A percentile compares a stretch with the other conserved stretches of the same genome.
Evolutionary conservation across 768 basidiomycete species (phyloP).

Genomic region (Rubroboletus pulcherrimus): DNA sequence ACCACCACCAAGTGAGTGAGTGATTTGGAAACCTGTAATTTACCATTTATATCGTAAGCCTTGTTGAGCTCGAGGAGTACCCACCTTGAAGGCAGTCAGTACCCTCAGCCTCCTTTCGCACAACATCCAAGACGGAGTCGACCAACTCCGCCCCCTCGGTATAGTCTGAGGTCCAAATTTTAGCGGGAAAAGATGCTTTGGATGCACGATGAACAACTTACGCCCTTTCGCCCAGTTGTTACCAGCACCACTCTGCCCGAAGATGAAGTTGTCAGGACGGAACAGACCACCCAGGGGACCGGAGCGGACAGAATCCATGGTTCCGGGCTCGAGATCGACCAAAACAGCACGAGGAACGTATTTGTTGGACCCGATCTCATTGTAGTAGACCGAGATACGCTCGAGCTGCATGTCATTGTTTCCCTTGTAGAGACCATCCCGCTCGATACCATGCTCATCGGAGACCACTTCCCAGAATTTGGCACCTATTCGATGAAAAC

Average conservation of each 20-base stretch:
- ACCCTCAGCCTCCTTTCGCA: conserved; percentile 97
- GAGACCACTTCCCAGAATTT: conserved; percentile 98
- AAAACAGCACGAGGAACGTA: conserved; percentile 98
- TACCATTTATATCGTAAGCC: conserved; percentile 3
- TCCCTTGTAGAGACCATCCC: conserved; percentile 91
- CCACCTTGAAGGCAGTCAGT: conserved; percentile 94
- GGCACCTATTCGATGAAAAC: conserved; percentile 54
- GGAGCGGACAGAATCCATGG: conserved; percentile 89
- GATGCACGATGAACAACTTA: conserved; percentile 42
- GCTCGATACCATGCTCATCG: conserved; percentile 95
- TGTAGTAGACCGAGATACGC: conserved; percentile 97
- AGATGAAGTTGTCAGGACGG: conserved; percentile 98
- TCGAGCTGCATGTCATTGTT: conserved; percentile 94
- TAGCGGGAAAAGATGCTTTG: background rate
- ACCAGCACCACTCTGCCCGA: conserved; percentile 96
- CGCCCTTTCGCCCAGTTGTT: conserved; percentile 99
- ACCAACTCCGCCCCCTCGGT: conserved; percentile 98
- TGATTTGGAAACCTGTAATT: conserved; percentile 89
- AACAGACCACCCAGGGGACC: conserved; percentile 89
- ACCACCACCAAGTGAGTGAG: conserved; percentile 97
- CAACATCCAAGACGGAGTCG: conserved; percentile 96
- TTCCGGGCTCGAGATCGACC: conserved; percentile 96
- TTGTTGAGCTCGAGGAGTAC: conserved; percentile 19
- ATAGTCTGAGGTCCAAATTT: conserved; percentile 46
- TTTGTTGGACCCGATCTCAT: conserved; percentile 91